These are phyloP conservation scores for Ceratocystiopsis brevicomis DNA, from an alignment of 2,329 filamentous ascomycete genomes.

Conservation along the genomic window DNA sequence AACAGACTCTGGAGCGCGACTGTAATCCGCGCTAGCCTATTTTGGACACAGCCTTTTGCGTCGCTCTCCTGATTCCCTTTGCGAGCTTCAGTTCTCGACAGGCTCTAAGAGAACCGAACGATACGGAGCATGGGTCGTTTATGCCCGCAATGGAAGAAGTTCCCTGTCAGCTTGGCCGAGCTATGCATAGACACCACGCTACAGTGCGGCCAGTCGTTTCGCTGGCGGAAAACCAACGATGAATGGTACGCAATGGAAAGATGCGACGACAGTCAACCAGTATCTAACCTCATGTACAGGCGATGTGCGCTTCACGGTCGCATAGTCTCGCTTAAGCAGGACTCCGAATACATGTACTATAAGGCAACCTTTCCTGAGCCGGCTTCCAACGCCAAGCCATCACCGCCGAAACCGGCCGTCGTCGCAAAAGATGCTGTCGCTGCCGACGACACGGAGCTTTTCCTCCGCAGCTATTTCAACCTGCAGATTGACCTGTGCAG, in stretches of 20 bases:
- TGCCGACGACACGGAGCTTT: conserved; percentile 49
- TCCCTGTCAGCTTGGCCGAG: conserved; percentile 67
- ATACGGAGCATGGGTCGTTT: not conserved
- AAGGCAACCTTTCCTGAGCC: conserved; percentile 39
- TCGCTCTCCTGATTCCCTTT: too few species aligned
- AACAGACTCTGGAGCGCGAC: too few species aligned
- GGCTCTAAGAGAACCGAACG: not conserved
- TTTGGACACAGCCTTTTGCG: too few species aligned
- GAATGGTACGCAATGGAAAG: conserved; percentile 43
- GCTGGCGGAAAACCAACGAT: conserved; percentile 73
- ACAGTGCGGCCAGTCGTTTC: conserved; percentile 88
- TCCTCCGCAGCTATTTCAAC: conserved; percentile 76
- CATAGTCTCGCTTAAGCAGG: conserved; percentile 70
- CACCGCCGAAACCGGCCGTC: not conserved
- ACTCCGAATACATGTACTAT: conserved; percentile 61
- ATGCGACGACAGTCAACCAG: not conserved
- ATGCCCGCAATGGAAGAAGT: conserved; percentile 54
- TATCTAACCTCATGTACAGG: conserved; percentile 22
- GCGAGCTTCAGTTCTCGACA: not conserved
- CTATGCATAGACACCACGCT: conserved; percentile 89
- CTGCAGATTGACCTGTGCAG: conserved; percentile 54
- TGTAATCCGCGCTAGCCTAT: too few species aligned
- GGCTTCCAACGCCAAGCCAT: not conserved
- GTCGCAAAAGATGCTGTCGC: conserved; percentile 3
- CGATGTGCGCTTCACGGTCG: conserved; percentile 72